phyloP scores from a whole-genome alignment of 805 yeast genomes.

The Spathaspora girioi region DNA sequence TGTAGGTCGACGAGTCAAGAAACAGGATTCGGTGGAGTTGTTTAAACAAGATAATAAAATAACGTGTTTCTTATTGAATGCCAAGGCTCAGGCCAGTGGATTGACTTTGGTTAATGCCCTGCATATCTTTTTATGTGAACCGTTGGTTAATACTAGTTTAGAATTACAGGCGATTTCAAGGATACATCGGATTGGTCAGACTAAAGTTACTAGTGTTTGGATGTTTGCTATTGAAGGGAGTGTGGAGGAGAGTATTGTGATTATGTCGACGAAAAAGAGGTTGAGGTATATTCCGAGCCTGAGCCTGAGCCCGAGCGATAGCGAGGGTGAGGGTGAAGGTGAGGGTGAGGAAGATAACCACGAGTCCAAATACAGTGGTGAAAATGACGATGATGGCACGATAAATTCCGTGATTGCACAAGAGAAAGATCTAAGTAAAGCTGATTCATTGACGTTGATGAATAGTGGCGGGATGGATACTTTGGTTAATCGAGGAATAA shows the following conservation, averaged over 20 bases:
- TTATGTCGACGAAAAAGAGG: conserved; percentile 62
- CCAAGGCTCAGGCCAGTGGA: conserved; percentile 87
- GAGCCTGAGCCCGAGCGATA: neutral
- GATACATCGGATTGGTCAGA: conserved; percentile 90
- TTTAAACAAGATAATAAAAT: conserved; percentile 59
- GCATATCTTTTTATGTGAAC: conserved; percentile 90
- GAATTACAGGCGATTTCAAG: conserved; percentile 92
- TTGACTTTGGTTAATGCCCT: conserved; percentile 87
- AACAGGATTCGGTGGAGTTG: conserved; percentile 43
- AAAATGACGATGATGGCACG: neutral
- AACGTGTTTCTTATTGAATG: conserved; percentile 85
- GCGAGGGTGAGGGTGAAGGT: neutral
- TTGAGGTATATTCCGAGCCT: conserved; percentile 33
- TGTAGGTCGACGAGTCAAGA: conserved; percentile 20
- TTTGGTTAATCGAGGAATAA: conserved; percentile 37
- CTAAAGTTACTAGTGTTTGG: conserved; percentile 81
- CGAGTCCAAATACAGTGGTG: too few species aligned
- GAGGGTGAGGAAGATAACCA: neutral
- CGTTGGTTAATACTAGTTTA: conserved; percentile 79
- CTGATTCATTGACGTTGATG: conserved; percentile 54
- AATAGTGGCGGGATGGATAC: conserved; percentile 49
- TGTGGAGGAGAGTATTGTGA: conserved; percentile 83
- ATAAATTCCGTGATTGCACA: conserved; percentile 15
- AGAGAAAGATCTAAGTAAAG: conserved; percentile 31
- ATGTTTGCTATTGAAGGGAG: conserved; percentile 79